Evolutionary conservation across 345 rosid species (phyloP).

Genomic region (Eucalyptus virginea): DNA sequence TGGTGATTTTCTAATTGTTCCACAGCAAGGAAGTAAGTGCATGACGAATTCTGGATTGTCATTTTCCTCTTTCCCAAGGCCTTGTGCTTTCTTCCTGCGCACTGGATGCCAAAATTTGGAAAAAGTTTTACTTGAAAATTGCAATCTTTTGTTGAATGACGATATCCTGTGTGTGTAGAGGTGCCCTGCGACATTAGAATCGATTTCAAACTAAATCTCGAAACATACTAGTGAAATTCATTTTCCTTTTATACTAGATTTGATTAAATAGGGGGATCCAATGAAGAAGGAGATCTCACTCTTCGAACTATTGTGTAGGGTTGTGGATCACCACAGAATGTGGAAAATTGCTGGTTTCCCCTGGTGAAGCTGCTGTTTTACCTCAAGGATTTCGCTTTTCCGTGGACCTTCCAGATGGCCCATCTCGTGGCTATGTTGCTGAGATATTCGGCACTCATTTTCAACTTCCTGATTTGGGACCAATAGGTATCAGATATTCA

Average conservation of each 20-base stretch:
- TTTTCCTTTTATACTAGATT: background rate
- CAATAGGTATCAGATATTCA: constrained; percentile 56
- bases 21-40: constrained; percentile 83
- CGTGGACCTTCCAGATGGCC: constrained; percentile 72
- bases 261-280: background rate
- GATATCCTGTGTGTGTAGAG: background rate
- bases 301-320: constrained; percentile 25
- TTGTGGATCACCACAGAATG: constrained; percentile 90
- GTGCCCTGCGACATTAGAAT: background rate
- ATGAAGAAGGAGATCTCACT: background rate
- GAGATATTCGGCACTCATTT: constrained; percentile 90
- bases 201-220: background rate
- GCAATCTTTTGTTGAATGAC: background rate
- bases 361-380: constrained; percentile 78
- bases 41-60: background rate
- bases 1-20: constrained; percentile 93
- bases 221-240: background rate
- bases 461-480: constrained; percentile 99
- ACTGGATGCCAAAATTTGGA: background rate
- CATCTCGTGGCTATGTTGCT: constrained; percentile 84
- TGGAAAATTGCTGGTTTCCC: constrained; percentile 73
- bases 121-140: background rate
- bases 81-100: background rate
- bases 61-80: background rate
- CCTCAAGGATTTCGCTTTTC: constrained; percentile 90